Percentiles rank a stretch among this genome's conserved stretches.
phyloP scores from a whole-genome alignment of 352 stramenopile genomes.

The Phytophthora ohioensis region DNA sequence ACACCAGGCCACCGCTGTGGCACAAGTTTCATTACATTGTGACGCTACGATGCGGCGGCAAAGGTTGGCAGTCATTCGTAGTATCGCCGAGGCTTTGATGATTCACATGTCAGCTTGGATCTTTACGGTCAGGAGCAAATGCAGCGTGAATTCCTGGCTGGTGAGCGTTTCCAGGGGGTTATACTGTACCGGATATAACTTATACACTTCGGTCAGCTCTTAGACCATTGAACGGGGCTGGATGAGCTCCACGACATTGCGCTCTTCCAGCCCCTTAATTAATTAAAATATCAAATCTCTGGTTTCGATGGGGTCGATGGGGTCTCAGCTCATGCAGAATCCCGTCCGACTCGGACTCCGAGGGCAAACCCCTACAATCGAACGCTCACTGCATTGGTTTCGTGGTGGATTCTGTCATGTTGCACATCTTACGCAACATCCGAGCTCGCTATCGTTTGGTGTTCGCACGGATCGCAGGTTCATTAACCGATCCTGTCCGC shows the following conservation, averaged over 20 bases:
- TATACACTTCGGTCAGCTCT: too few species aligned
- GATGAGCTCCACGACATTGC: too few species aligned
- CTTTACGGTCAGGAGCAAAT: background rate
- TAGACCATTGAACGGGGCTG: too few species aligned
- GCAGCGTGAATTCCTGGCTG: background rate
- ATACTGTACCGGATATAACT: too few species aligned
- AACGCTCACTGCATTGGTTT: conserved; percentile 24
- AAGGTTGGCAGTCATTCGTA: background rate
- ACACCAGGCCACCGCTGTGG: too few species aligned
- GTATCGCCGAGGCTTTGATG: conserved; percentile 1
- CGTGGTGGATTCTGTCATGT: conserved; percentile 10
- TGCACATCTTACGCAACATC: conserved; percentile 23
- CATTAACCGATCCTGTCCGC: conserved; percentile 12
- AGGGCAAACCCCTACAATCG: conserved; percentile 12
- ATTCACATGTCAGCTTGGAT: background rate
- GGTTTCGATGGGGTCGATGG: too few species aligned
- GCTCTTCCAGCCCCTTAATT: too few species aligned
- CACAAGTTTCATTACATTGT: conserved; percentile 16
- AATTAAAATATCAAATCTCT: too few species aligned
- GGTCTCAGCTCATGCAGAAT: background rate
- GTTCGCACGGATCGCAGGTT: conserved; percentile 16
- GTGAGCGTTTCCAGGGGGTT: too few species aligned
- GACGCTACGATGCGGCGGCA: conserved; percentile 18
- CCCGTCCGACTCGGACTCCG: too few species aligned
- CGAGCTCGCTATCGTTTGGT: conserved; percentile 23